phyloP scores from a whole-genome alignment of 1,284 basidiomycete genomes.

The Leccinum fallax region DNA sequence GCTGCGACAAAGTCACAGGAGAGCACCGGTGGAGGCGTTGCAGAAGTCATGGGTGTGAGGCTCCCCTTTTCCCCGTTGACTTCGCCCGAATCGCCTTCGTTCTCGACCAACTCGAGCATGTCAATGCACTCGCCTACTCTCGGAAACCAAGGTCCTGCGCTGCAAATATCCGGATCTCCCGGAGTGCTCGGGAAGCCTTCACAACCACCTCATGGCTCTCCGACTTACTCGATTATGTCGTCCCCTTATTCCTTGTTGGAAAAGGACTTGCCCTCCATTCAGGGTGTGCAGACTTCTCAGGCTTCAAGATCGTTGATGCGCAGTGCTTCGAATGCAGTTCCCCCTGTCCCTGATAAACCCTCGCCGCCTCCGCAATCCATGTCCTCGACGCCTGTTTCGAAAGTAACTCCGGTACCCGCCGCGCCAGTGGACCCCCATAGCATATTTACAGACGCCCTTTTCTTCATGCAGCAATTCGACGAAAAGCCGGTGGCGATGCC shows the following conservation, averaged over 20 bases:
- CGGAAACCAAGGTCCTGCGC: conserved; percentile 16
- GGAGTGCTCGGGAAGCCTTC: conserved; percentile 16
- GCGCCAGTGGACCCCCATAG: conserved; percentile 34
- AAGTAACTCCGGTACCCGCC: conserved; percentile 12
- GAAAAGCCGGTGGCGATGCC: conserved; percentile 28
- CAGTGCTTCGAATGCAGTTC: conserved; percentile 16
- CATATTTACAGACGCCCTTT: conserved; percentile 62
- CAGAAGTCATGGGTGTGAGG: conserved; percentile 35
- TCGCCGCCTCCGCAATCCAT: conserved; percentile 8
- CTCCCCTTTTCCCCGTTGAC: conserved; percentile 34
- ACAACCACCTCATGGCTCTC: conserved; percentile 33
- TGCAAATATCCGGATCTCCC: conserved; percentile 22
- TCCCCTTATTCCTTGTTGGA: conserved; percentile 46
- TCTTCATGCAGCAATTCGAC: conserved; percentile 65
- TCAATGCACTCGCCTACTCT: conserved; percentile 23
- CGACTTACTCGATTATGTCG: conserved; percentile 43
- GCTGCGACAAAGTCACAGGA: conserved; percentile 28
- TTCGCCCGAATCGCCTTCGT: conserved; percentile 37
- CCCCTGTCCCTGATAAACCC: conserved; percentile 33
- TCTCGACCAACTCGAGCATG: conserved; percentile 35
- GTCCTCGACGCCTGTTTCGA: conserved; percentile 17
- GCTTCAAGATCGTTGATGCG: conserved; percentile 20
- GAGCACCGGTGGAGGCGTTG: conserved; percentile 16
- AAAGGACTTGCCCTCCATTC: conserved; percentile 37
- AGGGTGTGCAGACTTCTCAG: conserved; percentile 27